Evolutionary conservation across 139 green algal genomes (phyloP).

Genomic region (Micractinium sp.): DNA sequence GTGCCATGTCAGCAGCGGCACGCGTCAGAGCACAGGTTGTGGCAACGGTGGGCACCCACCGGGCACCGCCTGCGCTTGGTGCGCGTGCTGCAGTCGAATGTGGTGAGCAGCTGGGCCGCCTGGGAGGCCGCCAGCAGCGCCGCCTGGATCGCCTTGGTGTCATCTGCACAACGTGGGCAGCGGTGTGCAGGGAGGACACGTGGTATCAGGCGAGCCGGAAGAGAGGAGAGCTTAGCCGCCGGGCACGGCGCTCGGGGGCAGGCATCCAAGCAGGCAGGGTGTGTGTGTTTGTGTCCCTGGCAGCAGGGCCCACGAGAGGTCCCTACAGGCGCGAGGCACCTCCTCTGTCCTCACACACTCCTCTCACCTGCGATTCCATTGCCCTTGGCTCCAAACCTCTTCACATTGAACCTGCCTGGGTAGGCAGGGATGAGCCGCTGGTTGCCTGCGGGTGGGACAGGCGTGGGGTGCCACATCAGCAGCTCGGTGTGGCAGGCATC

Average conservation of each 20-base stretch:
- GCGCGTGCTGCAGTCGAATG: conserved; percentile 10
- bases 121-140: neutral
- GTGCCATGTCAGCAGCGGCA: neutral
- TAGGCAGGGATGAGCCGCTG: neutral
- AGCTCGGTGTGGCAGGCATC: no score
- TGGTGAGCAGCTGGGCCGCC: neutral
- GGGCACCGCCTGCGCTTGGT: neutral
- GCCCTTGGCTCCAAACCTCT: conserved; percentile 8
- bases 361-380: neutral
- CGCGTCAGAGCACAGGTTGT: no score
- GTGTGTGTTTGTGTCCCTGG: neutral
- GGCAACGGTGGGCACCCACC: neutral
- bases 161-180: neutral
- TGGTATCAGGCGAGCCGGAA: neutral
- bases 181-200: neutral
- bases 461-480: neutral
- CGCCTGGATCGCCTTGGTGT: neutral
- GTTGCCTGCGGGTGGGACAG: neutral
- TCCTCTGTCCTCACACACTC: no score
- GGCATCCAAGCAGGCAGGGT: no score
- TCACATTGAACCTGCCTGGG: neutral
- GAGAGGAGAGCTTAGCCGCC: neutral
- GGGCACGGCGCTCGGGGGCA: neutral
- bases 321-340: no score
- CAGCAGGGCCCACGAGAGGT: neutral